Base-by-base conservation (phyloP, 2,329 filamentous ascomycete species). In the Biscogniauxia marginata region DNA sequence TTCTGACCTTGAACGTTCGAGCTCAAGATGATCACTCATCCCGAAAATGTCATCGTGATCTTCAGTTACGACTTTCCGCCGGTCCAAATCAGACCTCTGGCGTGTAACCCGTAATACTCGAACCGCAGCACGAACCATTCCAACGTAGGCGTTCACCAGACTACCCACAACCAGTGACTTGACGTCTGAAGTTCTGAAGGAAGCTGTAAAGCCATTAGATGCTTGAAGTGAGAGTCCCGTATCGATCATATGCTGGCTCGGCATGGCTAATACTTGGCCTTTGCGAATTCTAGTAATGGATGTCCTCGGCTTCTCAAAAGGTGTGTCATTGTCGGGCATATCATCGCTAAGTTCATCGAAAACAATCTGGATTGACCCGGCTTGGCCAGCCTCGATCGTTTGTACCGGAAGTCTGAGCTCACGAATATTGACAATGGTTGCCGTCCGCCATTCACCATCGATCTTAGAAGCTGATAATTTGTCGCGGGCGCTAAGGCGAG, bases 381-480 rank as follows among this genome's bases (percentile, higher is more conserved):
- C 92, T 73, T 99, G 93, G 8, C 91, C 91, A 16, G 87, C 81
- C 50, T 87, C 81, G 7, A 98, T 80, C 0, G 82, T 84, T 48
- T 85, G 84, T 0, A 97, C 92, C 0, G 93, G 91, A 3, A 97
- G 78, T 4, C 93, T 85, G 7, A 99, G 78, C 64, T 96, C 96
- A 20, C 93, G 88, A 46, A 97, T 87, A 65, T 93, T 98, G 46
- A 90, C 87, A 52, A 98, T 85, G 46, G 83, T 86, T 5, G 93
- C 91, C 21, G 81, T 80, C 60, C 90, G 86, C 93, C 93, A 98
- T 72, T 91, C 87, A 16, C 80, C 84, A 62, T 79, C 84, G 65
- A 75, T 77, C 3, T 77, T 70, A 13, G 80, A 80, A 19, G 80
- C 78, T 6, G 81, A 75, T 44, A 82, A 70, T 34, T 82, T 73